A percentile compares a stretch with the other conserved stretches of the same genome.
phyloP scores from a whole-genome alignment of 352 stramenopile species.

The Globisporangium paddicum region DNA sequence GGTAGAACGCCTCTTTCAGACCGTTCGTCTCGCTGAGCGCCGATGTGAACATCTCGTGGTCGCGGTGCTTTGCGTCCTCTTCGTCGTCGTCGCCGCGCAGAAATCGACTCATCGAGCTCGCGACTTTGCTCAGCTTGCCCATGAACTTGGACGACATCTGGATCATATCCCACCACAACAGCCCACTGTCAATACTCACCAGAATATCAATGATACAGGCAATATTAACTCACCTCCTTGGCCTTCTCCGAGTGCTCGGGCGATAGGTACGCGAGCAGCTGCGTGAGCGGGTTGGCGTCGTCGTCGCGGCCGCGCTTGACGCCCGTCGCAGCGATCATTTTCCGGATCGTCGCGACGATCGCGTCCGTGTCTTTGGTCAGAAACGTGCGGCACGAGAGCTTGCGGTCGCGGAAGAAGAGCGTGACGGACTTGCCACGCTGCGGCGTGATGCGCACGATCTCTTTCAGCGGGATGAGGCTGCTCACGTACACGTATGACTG shows the following conservation, averaged over 20 bases:
- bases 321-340: slow-evolving; percentile 50
- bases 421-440: slow-evolving; percentile 73
- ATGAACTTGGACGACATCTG: slow-evolving; percentile 77
- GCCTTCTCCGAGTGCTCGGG: slow-evolving; percentile 68
- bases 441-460: slow-evolving; percentile 72
- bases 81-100: slow-evolving; percentile 60
- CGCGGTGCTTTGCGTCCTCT: slow-evolving; percentile 24
- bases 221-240: slow-evolving; percentile 49
- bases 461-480: slow-evolving; percentile 57
- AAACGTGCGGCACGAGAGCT: slow-evolving; percentile 60
- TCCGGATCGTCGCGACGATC: slow-evolving; percentile 57
- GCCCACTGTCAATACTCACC: background rate
- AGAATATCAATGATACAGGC: background rate
- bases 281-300: slow-evolving; percentile 26
- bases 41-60: slow-evolving; percentile 32
- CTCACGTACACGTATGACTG: slow-evolving; percentile 57
- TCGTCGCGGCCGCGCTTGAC: slow-evolving; percentile 34
- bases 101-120: slow-evolving; percentile 56
- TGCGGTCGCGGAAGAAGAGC: slow-evolving; percentile 71
- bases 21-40: slow-evolving; percentile 44
- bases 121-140: slow-evolving; percentile 60
- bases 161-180: background rate
- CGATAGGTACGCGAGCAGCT: slow-evolving; percentile 65
- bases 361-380: slow-evolving; percentile 65
- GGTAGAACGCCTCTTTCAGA: slow-evolving; percentile 63